These are phyloP conservation scores for Alternaria infectoria DNA, from an alignment of 2,329 filamentous ascomycete species.

Conservation along the genomic window DNA sequence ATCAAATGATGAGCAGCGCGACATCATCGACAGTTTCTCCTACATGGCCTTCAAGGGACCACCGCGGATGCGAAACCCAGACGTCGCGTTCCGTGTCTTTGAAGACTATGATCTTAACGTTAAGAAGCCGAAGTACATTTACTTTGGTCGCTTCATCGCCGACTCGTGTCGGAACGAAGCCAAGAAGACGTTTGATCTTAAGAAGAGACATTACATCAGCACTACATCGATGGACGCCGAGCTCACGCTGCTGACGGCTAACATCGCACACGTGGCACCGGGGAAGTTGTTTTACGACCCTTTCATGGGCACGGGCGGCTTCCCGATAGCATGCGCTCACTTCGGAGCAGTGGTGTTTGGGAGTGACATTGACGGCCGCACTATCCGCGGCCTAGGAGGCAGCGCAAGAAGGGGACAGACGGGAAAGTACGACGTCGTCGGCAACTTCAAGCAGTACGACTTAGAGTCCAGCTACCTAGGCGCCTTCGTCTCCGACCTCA, in stretches of 20 bases:
- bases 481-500: slow-evolving; percentile 84
- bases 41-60: slow-evolving; percentile 80
- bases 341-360: slow-evolving; percentile 86
- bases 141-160: slow-evolving; percentile 75
- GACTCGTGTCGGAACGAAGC: slow-evolving; percentile 69
- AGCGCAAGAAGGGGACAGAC: slow-evolving; percentile 49
- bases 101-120: slow-evolving; percentile 74
- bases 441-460: slow-evolving; percentile 87
- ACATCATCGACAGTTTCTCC: slow-evolving; percentile 80
- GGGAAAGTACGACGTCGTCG: slow-evolving; percentile 58
- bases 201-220: slow-evolving; percentile 91
- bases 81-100: slow-evolving; percentile 78
- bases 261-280: slow-evolving; percentile 80
- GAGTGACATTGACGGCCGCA: slow-evolving; percentile 91
- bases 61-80: slow-evolving; percentile 72
- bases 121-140: slow-evolving; percentile 62
- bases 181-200: slow-evolving; percentile 80
- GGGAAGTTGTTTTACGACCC: slow-evolving; percentile 93
- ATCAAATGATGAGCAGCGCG: slow-evolving; percentile 65
- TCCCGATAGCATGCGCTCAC: slow-evolving; percentile 86
- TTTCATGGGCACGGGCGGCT: slow-evolving; percentile 93
- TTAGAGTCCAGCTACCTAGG: slow-evolving; percentile 72
- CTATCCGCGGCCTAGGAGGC: slow-evolving; percentile 73
- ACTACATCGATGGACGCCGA: slow-evolving; percentile 98
- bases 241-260: slow-evolving; percentile 87